phyloP scores from a whole-genome alignment of 495 filamentous ascomycete species.

The Xylaria flabelliformis region DNA sequence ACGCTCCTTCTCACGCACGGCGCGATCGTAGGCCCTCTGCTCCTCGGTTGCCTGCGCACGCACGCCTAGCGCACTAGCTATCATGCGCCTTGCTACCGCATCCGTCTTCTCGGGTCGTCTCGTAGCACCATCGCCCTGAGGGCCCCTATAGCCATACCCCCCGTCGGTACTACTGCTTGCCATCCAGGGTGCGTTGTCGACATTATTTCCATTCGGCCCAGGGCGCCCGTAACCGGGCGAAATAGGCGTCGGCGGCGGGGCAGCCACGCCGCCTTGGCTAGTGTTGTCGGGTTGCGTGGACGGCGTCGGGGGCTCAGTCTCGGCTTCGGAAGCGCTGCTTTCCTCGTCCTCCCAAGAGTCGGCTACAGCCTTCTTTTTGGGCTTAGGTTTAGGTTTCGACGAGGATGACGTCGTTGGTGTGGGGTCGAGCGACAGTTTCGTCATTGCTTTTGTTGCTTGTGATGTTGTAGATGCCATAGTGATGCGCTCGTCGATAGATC shows the following conservation, averaged over 20 bases:
- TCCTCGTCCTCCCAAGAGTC: conserved; percentile 90
- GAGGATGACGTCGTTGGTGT: conserved; percentile 24
- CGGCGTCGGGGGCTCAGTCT: conserved; percentile 44
- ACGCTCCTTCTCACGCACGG: conserved; percentile 83
- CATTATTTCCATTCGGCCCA: conserved; percentile 37
- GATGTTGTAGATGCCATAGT: conserved; percentile 22
- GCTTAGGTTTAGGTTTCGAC: conserved; percentile 44
- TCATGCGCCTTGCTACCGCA: conserved; percentile 87
- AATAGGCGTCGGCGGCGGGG: conserved; percentile 67
- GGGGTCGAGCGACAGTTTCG: conserved; percentile 47
- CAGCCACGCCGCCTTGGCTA: conserved; percentile 38
- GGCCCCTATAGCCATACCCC: conserved; percentile 30
- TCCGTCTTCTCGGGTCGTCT: conserved; percentile 88
- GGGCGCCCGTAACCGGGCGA: conserved; percentile 55
- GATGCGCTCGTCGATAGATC: background rate
- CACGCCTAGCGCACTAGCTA: conserved; percentile 86
- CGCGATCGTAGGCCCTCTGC: conserved; percentile 83
- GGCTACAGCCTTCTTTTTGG: conserved; percentile 58
- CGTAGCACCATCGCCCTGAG: conserved; percentile 29
- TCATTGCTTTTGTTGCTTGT: conserved; percentile 38
- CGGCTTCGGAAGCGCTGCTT: conserved; percentile 30
- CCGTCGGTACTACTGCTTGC: conserved; percentile 17
- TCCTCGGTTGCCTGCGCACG: conserved; percentile 85
- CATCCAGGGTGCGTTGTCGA: conserved; percentile 31
- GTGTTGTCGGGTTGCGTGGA: conserved; percentile 43